Percentiles rank a stretch among this genome's conserved stretches.
Conservation (phyloP, 2,329 filamentous ascomycete species). For the Periconia sp. region DNA sequence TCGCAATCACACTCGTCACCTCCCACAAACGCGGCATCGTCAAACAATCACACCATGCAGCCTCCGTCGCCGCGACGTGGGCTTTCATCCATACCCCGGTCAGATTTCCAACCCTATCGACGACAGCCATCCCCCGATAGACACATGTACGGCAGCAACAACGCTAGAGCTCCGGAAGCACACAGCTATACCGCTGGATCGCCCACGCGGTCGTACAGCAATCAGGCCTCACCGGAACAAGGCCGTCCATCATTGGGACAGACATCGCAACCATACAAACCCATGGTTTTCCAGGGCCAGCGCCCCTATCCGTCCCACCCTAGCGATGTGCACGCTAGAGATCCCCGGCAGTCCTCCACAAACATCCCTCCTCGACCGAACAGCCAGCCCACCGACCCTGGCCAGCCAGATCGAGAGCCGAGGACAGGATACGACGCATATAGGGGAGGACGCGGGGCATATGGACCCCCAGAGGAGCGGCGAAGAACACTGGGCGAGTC, state of each 20-base stretch:
- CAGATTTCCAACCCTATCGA: constrained; percentile 44
- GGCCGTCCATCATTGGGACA: constrained; percentile 39
- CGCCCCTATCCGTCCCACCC: constrained; percentile 40
- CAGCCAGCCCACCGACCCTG: constrained; percentile 45
- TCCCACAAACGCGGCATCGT: constrained; percentile 43
- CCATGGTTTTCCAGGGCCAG: constrained; percentile 34
- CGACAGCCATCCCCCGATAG: constrained; percentile 47
- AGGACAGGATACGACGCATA: constrained; percentile 29
- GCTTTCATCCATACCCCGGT: constrained; percentile 33
- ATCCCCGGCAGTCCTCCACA: constrained; percentile 29
- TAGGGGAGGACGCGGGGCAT: constrained; percentile 31
- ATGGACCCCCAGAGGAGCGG: constrained; percentile 40
- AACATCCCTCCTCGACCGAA: constrained; percentile 46
- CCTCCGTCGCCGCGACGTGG: constrained; percentile 53
- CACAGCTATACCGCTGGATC: constrained; percentile 36
- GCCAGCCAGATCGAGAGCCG: constrained; percentile 28
- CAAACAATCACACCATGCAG: constrained; percentile 51
- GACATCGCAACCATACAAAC: constrained; percentile 40
- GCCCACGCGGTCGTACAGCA: constrained; percentile 41
- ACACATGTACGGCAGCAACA: constrained; percentile 30
- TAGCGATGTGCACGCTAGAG: constrained; percentile 31
- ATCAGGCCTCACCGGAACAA: constrained; percentile 43
- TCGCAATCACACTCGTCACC: constrained; percentile 58
- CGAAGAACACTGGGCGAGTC: constrained; percentile 44
- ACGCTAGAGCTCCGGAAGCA: constrained; percentile 34